Base-by-base conservation (phyloP, 306 rosid genomes). In the Fragaria iinumae region DNA sequence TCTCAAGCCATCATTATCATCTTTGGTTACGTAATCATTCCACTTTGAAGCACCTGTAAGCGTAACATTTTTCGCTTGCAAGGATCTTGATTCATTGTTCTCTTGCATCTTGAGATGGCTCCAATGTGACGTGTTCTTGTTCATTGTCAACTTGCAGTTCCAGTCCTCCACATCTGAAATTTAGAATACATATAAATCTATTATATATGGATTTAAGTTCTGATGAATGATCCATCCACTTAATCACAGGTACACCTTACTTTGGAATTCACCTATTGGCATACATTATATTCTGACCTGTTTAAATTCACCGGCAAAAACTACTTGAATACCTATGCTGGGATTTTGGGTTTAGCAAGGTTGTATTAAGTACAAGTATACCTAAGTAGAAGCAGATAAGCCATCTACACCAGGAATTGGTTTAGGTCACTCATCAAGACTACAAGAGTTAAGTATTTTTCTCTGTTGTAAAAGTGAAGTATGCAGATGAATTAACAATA, bases 21-120 rank as follows among this genome's bases (percentile, higher is more conserved):
- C 88, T 74, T 84, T 78, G 18, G 74, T 76, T 69, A 92, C 3
- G 78, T 88, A 90, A n/a, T 69, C 79, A 16, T 78, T 88, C 98
- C 97, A 92, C 85, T 89, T 90, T 18, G 96, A 90, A 59, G 81
- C 62, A 48, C 76, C 77, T 16, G 27, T 81, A 41, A 16, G 41
- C 39, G 39, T 23, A 74, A 32, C 82, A 38, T 32, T 75, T n/a
- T 67, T 41, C n/a, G 11, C 50, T 53, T 75, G 84, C 67, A 50
- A 68, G 45, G 75, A 75, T 69, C 80, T 64, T 52, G 73, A 25
- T 78, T 76, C 60, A 23, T 21, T 66, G 11, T 79, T 77, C n/a
- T 34, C 69, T 38, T 38, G 11, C 52, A 77, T 64, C 49, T 47
- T 13, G 63, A 56, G 48, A 11, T 55, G 63, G 8, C 80, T 67